Evolutionary conservation across 2,329 filamentous ascomycete species (phyloP).

Genomic region (Gaeumannomyces tritici): DNA sequence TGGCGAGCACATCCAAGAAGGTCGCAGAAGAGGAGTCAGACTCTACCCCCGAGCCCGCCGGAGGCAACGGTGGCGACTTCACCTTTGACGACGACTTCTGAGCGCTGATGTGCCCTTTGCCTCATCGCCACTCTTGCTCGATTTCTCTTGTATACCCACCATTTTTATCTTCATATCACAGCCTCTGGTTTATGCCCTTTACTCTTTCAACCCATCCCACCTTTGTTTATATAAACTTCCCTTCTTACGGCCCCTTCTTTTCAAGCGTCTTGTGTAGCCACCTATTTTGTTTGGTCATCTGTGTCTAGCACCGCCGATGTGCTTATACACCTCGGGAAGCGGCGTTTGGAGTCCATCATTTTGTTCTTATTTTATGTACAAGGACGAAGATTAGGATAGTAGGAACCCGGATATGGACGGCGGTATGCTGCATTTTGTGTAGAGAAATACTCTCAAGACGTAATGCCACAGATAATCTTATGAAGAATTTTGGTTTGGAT

Average conservation of each 20-base stretch:
- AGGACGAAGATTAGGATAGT: background rate
- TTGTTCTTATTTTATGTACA: background rate
- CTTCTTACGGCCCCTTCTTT: background rate
- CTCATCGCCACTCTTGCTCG: background rate
- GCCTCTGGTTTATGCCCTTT: background rate
- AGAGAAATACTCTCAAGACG: background rate
- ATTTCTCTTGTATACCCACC: background rate
- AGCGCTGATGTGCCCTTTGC: constrained; percentile 16
- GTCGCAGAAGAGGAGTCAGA: constrained; percentile 33
- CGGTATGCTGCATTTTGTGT: background rate
- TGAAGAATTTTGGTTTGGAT: background rate
- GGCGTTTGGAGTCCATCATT: background rate
- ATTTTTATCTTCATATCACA: background rate
- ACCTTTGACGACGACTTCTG: constrained; percentile 96
- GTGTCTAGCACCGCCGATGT: background rate
- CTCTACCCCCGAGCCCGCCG: constrained; percentile 31
- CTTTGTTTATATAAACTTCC: background rate
- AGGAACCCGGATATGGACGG: background rate
- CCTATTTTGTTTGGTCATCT: background rate
- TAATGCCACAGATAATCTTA: background rate
- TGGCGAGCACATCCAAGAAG: constrained; percentile 74
- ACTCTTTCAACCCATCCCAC: too few species aligned
- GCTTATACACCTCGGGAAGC: background rate
- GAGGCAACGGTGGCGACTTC: constrained; percentile 67
- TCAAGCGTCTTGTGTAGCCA: background rate